Conservation (phyloP, 2,329 filamentous ascomycete genomes). For the Didymella keratinophila region DNA sequence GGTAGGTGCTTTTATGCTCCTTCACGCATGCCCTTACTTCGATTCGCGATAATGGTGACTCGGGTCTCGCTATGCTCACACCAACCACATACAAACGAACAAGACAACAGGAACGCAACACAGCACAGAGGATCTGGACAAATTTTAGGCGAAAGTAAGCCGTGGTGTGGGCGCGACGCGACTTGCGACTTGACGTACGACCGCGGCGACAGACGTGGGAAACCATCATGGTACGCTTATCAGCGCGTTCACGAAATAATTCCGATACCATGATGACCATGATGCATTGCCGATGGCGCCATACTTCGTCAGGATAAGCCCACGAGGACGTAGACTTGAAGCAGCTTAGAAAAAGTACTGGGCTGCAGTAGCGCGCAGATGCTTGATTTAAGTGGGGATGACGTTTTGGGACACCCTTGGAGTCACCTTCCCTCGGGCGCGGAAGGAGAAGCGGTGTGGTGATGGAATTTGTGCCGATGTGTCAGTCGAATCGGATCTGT, state of each 20-base stretch:
- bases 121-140: conserved; percentile 6
- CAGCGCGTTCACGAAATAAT: conserved; percentile 23
- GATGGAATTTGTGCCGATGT: neutral
- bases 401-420: conserved; percentile 27
- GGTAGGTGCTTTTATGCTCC: conserved; percentile 1
- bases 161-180: conserved; percentile 14
- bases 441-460: conserved; percentile 20
- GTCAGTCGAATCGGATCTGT: conserved; percentile 3
- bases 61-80: conserved; percentile 9
- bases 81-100: conserved; percentile 10
- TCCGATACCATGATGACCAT: conserved; percentile 28
- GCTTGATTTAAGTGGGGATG: conserved; percentile 23
- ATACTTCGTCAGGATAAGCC: conserved; percentile 17
- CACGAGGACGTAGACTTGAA: conserved; percentile 8
- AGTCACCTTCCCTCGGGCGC: conserved; percentile 1
- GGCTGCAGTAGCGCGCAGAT: conserved; percentile 26
- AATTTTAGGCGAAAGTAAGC: conserved; percentile 16
- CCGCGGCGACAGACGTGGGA: conserved; percentile 11
- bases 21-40: conserved; percentile 16
- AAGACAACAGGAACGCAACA: conserved; percentile 15
- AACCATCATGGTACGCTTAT: conserved; percentile 32
- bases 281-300: conserved; percentile 26
- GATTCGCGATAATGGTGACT: conserved; percentile 10
- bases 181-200: conserved; percentile 19
- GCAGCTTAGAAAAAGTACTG: conserved; percentile 14